These are phyloP conservation scores for Graphilbum sp. DNA, from an alignment of 2,329 filamentous ascomycete species.

Conservation along the genomic window DNA sequence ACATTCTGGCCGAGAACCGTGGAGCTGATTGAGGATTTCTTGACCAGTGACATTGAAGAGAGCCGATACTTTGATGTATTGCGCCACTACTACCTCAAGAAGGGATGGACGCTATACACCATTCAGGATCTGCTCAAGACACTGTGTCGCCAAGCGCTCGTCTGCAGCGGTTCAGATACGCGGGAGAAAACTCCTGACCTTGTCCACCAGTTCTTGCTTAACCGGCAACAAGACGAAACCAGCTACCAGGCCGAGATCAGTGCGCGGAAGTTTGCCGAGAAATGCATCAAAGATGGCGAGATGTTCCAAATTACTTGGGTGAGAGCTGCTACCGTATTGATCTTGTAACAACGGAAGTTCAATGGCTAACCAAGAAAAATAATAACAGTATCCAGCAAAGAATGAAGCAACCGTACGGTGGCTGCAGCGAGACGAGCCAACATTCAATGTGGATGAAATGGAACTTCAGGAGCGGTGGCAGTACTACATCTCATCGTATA, in stretches of 20 bases:
- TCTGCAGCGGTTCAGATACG: conserved; percentile 69
- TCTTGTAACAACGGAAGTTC: no score
- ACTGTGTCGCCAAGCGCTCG: conserved; percentile 62
- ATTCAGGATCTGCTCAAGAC: conserved; percentile 77
- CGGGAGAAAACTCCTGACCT: conserved; percentile 93
- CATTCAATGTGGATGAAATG: conserved; percentile 81
- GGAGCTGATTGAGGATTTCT: conserved; percentile 70
- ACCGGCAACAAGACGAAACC: conserved; percentile 67
- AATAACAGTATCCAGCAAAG: conserved; percentile 46
- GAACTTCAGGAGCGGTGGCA: conserved; percentile 74
- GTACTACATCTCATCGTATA: conserved; percentile 88
- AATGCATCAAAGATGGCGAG: conserved; percentile 82
- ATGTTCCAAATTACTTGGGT: conserved; percentile 84
- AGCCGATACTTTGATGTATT: conserved; percentile 76
- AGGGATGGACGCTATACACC: conserved; percentile 86
- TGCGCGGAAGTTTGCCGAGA: conserved; percentile 82
- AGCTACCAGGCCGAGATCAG: conserved; percentile 83
- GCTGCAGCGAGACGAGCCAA: conserved; percentile 50
- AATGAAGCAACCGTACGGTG: conserved; percentile 57
- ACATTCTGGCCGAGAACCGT: conserved; percentile 79
- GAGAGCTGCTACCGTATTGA: no score
- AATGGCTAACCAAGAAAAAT: no score
- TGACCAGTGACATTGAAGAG: conserved; percentile 69
- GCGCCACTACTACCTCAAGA: conserved; percentile 78
- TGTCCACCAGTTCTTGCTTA: conserved; percentile 69